phyloP scores from a whole-genome alignment of 805 yeast genomes.

The Jamesozyma hellenica region DNA sequence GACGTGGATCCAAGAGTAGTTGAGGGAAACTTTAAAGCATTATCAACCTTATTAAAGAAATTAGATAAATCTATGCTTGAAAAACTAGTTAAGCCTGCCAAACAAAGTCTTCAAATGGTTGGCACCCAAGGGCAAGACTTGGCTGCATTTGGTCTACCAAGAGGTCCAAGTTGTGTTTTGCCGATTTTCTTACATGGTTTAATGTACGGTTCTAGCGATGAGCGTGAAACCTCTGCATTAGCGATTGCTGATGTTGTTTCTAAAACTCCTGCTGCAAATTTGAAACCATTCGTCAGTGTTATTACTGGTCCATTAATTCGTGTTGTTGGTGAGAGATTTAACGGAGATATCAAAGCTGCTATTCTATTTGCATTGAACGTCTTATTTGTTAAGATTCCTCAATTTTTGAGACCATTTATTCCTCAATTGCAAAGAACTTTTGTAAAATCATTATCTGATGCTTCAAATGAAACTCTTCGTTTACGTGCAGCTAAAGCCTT shows the following conservation, averaged over 20 bases:
- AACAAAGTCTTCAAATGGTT: conserved; percentile 56
- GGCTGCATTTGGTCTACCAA: conserved; percentile 61
- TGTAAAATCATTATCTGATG: conserved; percentile 80
- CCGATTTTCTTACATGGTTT: conserved; percentile 92
- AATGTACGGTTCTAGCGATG: conserved; percentile 82
- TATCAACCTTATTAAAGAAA: conserved; percentile 54
- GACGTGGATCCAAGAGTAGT: conserved; percentile 58
- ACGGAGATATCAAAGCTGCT: conserved; percentile 88
- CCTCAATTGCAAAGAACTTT: conserved; percentile 97
- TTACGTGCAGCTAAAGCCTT: conserved; percentile 81
- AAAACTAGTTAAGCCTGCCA: conserved; percentile 68
- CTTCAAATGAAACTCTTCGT: conserved; percentile 60
- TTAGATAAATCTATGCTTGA: conserved; percentile 73
- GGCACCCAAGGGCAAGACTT: conserved; percentile 57
- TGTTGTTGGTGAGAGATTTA: conserved; percentile 92
- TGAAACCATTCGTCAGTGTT: conserved; percentile 81
- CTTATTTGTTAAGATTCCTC: conserved; percentile 74
- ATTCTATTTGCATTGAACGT: conserved; percentile 75
- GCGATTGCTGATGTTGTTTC: conserved; percentile 82
- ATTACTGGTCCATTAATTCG: conserved; percentile 97
- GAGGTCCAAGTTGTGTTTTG: conserved; percentile 77
- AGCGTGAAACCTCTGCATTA: conserved; percentile 76
- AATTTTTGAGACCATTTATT: conserved; percentile 84
- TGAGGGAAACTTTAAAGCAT: conserved; percentile 51
- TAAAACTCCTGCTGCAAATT: conserved; percentile 70